A percentile compares a stretch with the other conserved stretches of the same genome.
Conservation (phyloP, 345 rosid genomes). For the Balakata baccata region DNA sequence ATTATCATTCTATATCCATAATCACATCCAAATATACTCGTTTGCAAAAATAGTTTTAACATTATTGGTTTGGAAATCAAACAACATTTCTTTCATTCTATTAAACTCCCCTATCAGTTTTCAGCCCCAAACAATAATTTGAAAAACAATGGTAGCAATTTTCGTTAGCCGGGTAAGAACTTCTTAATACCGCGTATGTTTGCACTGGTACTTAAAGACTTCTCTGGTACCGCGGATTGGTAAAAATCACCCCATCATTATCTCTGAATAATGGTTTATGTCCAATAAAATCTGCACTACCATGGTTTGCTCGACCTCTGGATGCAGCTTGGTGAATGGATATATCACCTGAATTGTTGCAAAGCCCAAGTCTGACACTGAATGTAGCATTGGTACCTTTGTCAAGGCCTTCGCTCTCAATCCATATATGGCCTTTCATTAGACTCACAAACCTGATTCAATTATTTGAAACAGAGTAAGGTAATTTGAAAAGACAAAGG, state of each 20-base stretch:
- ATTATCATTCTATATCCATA: not conserved
- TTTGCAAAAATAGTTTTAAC: too few relatives aligned
- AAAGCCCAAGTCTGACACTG: constrained; percentile 60
- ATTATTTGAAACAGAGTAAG: constrained; percentile 6
- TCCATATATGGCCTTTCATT: constrained; percentile 92
- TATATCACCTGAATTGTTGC: constrained; percentile 41
- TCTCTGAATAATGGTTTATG: constrained; percentile 31
- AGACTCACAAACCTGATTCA: constrained; percentile 72
- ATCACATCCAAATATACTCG: too few relatives aligned
- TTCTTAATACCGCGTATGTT: not conserved
- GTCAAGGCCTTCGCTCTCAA: constrained; percentile 76
- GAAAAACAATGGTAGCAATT: not conserved
- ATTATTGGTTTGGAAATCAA: not conserved
- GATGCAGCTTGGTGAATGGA: constrained; percentile 37
- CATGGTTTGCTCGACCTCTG: constrained; percentile 44
- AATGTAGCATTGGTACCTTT: constrained; percentile 70
- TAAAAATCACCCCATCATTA: constrained; percentile 16
- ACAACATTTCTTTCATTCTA: too few relatives aligned
- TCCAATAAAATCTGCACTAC: constrained; percentile 46
- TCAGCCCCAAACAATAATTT: not conserved
- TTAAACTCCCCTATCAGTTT: not conserved
- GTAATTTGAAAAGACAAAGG: not conserved
- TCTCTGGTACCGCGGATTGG: constrained; percentile 42
- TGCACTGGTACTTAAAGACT: constrained; percentile 34
- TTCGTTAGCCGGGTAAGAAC: not conserved